Evolutionary conservation across 1,139 yeast genomes (phyloP).

Genomic region (Pichia sp.): DNA sequence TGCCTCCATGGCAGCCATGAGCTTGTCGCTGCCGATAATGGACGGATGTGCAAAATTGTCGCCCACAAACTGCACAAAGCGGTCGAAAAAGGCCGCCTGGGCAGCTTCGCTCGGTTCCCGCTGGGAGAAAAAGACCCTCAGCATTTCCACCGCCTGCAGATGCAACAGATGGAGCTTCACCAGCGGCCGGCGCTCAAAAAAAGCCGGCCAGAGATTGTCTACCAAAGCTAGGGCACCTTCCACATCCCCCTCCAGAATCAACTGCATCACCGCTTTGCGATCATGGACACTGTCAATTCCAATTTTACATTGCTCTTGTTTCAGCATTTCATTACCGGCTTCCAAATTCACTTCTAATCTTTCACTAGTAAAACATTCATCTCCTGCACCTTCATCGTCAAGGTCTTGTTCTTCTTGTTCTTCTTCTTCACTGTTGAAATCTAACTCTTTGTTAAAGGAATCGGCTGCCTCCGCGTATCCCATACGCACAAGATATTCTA

Average conservation of each 20-base stretch:
- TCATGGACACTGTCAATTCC: constrained; percentile 46
- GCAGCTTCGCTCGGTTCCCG: background rate
- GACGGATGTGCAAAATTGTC: constrained; percentile 49
- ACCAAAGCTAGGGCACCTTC: constrained; percentile 42
- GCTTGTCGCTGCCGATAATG: constrained; percentile 46
- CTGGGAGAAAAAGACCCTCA: constrained; percentile 29
- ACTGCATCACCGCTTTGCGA: constrained; percentile 42
- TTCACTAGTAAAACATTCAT: background rate
- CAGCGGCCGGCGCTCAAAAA: constrained; percentile 48
- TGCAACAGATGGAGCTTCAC: constrained; percentile 60
- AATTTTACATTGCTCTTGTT: constrained; percentile 8
- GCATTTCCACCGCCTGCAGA: constrained; percentile 58
- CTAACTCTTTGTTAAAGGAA: constrained; percentile 3
- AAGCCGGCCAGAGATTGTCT: constrained; percentile 45
- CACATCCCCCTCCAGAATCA: constrained; percentile 45
- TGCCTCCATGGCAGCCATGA: constrained; percentile 57
- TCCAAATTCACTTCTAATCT: background rate
- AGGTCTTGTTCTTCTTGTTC: background rate
- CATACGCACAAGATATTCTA: constrained; percentile 10
- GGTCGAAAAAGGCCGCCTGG: constrained; percentile 40
- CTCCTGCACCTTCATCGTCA: background rate
- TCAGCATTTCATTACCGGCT: background rate
- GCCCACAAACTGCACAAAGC: constrained; percentile 54
- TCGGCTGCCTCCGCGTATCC: constrained; percentile 13
- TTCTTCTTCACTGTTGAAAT: background rate